Evolutionary conservation across 2,329 filamentous ascomycete species (phyloP), one percentile per base, ranked within the genome.

Genomic region (Tolypocladium sp.): DNA sequence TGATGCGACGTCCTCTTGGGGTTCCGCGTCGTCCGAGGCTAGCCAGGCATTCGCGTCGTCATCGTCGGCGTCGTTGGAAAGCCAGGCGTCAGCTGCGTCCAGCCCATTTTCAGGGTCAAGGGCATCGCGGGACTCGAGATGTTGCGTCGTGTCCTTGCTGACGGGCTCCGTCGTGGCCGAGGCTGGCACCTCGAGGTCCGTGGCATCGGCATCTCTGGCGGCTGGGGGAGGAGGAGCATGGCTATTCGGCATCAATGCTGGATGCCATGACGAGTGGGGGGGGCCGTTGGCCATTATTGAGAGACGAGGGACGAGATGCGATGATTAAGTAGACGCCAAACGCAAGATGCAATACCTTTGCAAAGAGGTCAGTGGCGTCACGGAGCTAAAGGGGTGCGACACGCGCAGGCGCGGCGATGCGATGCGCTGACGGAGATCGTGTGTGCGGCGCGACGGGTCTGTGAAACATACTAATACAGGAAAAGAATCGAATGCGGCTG

Each of bases 161-260:
- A 56, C 17, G 9, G 56, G 40, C 25, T 42, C 51, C 57, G 61
- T 53, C 53, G 61, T 56, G 56, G 61, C 56, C 49, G 62, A 59
- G 55, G 60, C 55, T 10, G 52, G n/a, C n/a, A 13, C 38, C 30
- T 44, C 58, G 22, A 42, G 35, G 33, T 13, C 38, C 13, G 35
- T 20, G 49, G 53, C 30, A 17, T 56, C 35, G 15, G 35, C 9
- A 7, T n/a, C 13, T 27, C 37, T 3, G 35, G 35, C 37, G 7
- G 41, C 27, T 7, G 35, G 12, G 20, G 35, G 33, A 40, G 49
- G 22, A 30, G 27, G 37, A 52, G 46, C 30, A 4, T 37, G 38
- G 59, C 61, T 64, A 60, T 71, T 70, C 38, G 77, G 75, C 69
- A 76, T 73, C 60, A 73, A 64, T 56, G 75, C 74, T 63, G 75